Percentiles rank a stretch among this genome's conserved stretches.
Conservation (phyloP, 2,329 filamentous ascomycete genomes). For the Colletotrichum musae region DNA sequence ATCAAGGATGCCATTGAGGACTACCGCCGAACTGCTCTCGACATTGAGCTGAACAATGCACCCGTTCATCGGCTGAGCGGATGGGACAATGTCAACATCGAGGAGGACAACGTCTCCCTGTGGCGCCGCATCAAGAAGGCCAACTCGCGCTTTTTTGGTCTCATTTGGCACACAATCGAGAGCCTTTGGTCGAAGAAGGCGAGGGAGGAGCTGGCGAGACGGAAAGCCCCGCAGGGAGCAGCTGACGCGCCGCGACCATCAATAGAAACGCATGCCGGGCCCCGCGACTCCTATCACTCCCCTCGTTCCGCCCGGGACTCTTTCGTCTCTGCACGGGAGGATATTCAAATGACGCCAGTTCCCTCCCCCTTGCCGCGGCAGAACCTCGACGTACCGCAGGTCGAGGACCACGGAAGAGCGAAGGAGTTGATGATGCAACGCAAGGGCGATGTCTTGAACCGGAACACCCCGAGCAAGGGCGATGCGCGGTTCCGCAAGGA, state of each 20-base stretch:
- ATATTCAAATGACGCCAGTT: slow-evolving; percentile 97
- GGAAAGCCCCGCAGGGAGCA: slow-evolving; percentile 56
- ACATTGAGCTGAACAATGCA: slow-evolving; percentile 96
- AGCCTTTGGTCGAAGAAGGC: slow-evolving; percentile 67
- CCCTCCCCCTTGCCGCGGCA: slow-evolving; percentile 78
- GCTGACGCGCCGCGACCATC: slow-evolving; percentile 68
- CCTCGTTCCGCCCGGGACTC: slow-evolving; percentile 60
- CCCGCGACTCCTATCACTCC: slow-evolving; percentile 66
- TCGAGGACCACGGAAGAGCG: slow-evolving; percentile 51
- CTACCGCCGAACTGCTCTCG: slow-evolving; percentile 90
- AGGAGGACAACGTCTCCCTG: slow-evolving; percentile 84
- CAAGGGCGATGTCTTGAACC: slow-evolving; percentile 79
- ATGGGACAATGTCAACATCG: slow-evolving; percentile 94
- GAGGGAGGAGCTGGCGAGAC: slow-evolving; percentile 63
- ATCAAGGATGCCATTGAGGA: slow-evolving; percentile 98
- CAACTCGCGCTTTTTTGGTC: slow-evolving; percentile 72
- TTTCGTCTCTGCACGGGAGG: slow-evolving; percentile 71
- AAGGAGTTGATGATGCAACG: slow-evolving; percentile 60
- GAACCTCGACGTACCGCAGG: slow-evolving; percentile 56
- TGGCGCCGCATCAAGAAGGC: slow-evolving; percentile 96
- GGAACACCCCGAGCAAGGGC: slow-evolving; percentile 73
- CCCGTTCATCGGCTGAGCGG: slow-evolving; percentile 90
- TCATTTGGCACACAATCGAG: slow-evolving; percentile 65
- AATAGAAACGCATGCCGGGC: slow-evolving; percentile 71
- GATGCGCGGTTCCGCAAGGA: slow-evolving; percentile 92